These are phyloP conservation scores for Dryadomyces sulphureus DNA, from an alignment of 2,329 filamentous ascomycete species.

Conservation along the genomic window DNA sequence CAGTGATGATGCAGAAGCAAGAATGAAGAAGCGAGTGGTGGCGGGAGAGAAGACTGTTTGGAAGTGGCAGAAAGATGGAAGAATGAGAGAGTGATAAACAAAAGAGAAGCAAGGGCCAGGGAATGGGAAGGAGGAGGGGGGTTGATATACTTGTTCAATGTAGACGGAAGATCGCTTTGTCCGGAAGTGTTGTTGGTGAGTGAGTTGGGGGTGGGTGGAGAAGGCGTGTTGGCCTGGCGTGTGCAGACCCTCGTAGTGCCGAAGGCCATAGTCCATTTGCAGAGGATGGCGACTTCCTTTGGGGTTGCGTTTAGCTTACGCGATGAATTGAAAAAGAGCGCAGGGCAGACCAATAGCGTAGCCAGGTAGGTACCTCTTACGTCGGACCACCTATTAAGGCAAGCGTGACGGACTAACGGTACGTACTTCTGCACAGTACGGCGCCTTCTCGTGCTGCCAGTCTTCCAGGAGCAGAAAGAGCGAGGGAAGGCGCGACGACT, in stretches of 20 bases:
- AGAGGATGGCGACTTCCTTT: too few species aligned
- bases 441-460: too few species aligned
- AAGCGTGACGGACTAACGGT: not conserved
- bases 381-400: not conserved
- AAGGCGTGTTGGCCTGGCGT: not conserved
- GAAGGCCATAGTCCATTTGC: not conserved
- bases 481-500: not conserved
- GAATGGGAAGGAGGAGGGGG: not conserved
- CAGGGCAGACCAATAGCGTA: not conserved
- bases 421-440: too few species aligned
- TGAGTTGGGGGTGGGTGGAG: too few species aligned
- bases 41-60: not conserved
- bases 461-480: too few species aligned
- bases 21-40: not conserved
- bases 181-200: too few species aligned
- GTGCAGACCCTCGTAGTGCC: too few species aligned
- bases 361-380: too few species aligned
- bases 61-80: not conserved
- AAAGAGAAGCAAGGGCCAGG: not conserved
- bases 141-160: constrained; percentile 1
- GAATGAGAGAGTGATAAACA: not conserved
- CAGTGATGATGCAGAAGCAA: not conserved
- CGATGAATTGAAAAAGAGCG: not conserved
- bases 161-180: too few species aligned
- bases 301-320: too few species aligned